Percentiles rank a stretch among this genome's conserved stretches.
Conservation (phyloP, 129 eudicot genomes). For the Flaveria robusta region DNA sequence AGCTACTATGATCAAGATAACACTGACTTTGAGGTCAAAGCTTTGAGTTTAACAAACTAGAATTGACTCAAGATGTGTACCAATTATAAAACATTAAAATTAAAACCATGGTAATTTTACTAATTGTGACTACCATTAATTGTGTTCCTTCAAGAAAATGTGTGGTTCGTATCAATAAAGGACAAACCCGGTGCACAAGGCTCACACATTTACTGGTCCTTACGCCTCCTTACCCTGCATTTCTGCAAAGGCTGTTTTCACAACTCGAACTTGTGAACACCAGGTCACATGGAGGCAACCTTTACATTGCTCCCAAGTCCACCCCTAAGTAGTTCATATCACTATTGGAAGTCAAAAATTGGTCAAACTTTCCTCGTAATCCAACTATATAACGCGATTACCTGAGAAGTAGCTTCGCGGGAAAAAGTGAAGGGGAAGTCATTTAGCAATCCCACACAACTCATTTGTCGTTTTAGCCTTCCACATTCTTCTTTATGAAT, state of each 20-base stretch:
- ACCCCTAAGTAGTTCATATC: no score
- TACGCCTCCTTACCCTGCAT: no score
- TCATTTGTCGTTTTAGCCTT: conserved; percentile 67
- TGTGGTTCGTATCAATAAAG: neutral
- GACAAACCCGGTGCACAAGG: no score
- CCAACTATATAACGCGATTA: conserved; percentile 10
- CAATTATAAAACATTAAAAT: neutral
- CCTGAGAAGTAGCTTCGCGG: conserved; percentile 52
- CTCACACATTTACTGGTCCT: no score
- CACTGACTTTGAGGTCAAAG: neutral
- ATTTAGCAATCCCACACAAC: conserved; percentile 39
- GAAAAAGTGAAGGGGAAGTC: conserved; percentile 73
- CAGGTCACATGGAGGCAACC: no score
- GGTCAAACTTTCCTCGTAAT: neutral
- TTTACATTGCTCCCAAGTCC: no score
- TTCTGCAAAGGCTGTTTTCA: no score
- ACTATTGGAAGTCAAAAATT: neutral
- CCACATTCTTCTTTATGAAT: conserved; percentile 70
- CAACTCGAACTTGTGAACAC: no score
- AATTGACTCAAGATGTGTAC: neutral
- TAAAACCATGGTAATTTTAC: neutral
- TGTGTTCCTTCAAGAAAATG: neutral
- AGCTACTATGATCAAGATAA: neutral
- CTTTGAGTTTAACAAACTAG: neutral
- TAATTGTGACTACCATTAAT: conserved; percentile 1